These are phyloP conservation scores for Umbilicus rupestris DNA, from an alignment of 164 flowering plant species.

Conservation along the genomic window DNA sequence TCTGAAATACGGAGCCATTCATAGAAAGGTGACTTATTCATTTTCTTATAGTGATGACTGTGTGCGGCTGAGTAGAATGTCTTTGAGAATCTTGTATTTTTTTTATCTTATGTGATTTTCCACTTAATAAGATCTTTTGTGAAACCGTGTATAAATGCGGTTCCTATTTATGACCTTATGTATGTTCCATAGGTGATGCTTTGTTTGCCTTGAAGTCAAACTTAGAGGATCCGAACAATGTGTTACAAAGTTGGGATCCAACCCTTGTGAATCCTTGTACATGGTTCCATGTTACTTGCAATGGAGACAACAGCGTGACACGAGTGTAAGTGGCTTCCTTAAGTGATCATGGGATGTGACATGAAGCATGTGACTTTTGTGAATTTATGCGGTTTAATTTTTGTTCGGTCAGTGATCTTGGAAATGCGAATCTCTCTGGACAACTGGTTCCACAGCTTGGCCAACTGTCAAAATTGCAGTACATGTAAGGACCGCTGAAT, in stretches of 20 bases:
- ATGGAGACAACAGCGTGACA: constrained; percentile 38
- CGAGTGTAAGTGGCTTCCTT: constrained; percentile 34
- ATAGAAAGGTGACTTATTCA: background rate
- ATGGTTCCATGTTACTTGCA: constrained; percentile 57
- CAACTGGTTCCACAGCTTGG: constrained; percentile 52
- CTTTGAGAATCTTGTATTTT: background rate
- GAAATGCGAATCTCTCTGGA: constrained; percentile 55
- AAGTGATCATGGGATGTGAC: background rate
- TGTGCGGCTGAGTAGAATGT: background rate
- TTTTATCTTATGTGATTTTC: background rate
- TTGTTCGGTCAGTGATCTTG: constrained; percentile 41
- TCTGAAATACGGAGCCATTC: no score
- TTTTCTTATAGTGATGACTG: background rate
- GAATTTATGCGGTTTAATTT: background rate
- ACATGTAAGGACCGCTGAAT: constrained; percentile 35
- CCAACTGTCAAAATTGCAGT: constrained; percentile 43
- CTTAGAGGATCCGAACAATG: constrained; percentile 44
- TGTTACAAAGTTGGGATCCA: constrained; percentile 62
- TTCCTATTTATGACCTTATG: background rate
- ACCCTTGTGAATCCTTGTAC: constrained; percentile 62
- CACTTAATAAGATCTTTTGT: background rate
- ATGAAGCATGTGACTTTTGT: background rate
- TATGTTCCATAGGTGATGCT: constrained; percentile 40
- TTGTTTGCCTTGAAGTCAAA: constrained; percentile 40
- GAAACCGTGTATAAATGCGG: background rate